phyloP scores from a whole-genome alignment of 2,329 filamentous ascomycete genomes.

The Ophiostoma sp. region DNA sequence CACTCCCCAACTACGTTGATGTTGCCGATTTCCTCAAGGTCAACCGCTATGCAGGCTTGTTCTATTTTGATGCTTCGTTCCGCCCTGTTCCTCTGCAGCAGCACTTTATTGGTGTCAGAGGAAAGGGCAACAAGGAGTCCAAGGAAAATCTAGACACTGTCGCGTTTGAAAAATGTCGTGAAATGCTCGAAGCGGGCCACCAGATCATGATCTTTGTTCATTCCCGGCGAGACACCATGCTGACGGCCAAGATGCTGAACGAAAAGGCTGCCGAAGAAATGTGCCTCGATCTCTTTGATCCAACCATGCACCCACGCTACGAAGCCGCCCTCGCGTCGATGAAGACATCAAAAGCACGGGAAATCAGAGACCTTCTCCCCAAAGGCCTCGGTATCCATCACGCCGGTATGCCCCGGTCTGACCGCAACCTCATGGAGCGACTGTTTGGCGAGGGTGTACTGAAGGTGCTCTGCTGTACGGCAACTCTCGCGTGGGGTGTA shows the following conservation, averaged over 20 bases:
- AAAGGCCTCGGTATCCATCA: constrained; percentile 95
- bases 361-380: constrained; percentile 80
- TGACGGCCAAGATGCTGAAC: constrained; percentile 77
- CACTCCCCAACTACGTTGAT: constrained; percentile 91
- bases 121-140: constrained; percentile 76
- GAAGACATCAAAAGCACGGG: constrained; percentile 76
- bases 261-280: constrained; percentile 80
- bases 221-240: constrained; percentile 86
- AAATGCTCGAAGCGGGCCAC: constrained; percentile 87
- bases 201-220: constrained; percentile 99
- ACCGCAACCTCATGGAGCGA: constrained; percentile 91
- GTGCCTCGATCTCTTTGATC: constrained; percentile 77
- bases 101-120: constrained; percentile 94
- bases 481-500: constrained; percentile 96
- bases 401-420: constrained; percentile 89
- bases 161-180: constrained; percentile 87
- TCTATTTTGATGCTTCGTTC: constrained; percentile 96
- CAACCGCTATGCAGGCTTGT: constrained; percentile 84
- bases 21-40: constrained; percentile 96
- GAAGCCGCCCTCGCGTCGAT: constrained; percentile 76
- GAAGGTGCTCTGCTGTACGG: constrained; percentile 96
- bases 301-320: constrained; percentile 70
- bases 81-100: constrained; percentile 93
- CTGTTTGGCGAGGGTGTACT: constrained; percentile 88
- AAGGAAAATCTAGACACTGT: constrained; percentile 84